phyloP scores from a whole-genome alignment of 192 early-diverging fungal genomes.

The Lobosporangium transversale region DNA sequence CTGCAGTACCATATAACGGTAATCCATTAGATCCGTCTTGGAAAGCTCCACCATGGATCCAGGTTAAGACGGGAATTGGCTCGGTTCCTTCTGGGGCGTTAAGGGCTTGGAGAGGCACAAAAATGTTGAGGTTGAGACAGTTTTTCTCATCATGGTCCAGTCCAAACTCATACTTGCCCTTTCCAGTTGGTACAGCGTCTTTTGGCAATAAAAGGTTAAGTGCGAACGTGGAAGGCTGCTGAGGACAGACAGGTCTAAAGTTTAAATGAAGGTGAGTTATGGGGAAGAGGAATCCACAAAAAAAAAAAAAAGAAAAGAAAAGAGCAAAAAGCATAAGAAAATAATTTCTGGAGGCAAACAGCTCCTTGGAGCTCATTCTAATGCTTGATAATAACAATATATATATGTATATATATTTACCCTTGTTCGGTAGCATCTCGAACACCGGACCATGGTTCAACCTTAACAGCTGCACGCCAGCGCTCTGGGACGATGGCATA shows the following conservation, averaged over 20 bases:
- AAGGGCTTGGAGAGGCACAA: slow-evolving; percentile 12
- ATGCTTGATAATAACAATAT: too few relatives aligned
- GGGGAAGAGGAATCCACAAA: not conserved
- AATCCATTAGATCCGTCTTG: slow-evolving; percentile 27
- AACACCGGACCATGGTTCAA: slow-evolving; percentile 19
- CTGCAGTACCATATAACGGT: slow-evolving; percentile 25
- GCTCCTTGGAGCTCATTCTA: too few relatives aligned
- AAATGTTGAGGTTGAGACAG: slow-evolving; percentile 32
- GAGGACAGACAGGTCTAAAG: slow-evolving; percentile 21
- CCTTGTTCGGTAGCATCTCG: slow-evolving; percentile 33
- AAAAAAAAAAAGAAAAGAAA: not conserved
- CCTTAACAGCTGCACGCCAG: slow-evolving; percentile 33
- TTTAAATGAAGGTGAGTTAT: not conserved
- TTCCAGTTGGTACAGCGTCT: not conserved
- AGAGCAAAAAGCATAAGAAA: not conserved
- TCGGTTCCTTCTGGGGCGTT: not conserved
- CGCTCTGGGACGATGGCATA: slow-evolving; percentile 16
- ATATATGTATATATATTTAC: not conserved
- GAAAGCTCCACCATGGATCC: slow-evolving; percentile 22
- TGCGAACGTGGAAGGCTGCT: not conserved
- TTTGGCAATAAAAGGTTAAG: not conserved
- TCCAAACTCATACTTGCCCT: slow-evolving; percentile 14
- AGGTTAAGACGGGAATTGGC: slow-evolving; percentile 30
- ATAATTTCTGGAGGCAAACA: not conserved
- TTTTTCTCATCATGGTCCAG: slow-evolving; percentile 16